Base-by-base conservation (phyloP, 306 rosid species). In the Prunus armeniaca region DNA sequence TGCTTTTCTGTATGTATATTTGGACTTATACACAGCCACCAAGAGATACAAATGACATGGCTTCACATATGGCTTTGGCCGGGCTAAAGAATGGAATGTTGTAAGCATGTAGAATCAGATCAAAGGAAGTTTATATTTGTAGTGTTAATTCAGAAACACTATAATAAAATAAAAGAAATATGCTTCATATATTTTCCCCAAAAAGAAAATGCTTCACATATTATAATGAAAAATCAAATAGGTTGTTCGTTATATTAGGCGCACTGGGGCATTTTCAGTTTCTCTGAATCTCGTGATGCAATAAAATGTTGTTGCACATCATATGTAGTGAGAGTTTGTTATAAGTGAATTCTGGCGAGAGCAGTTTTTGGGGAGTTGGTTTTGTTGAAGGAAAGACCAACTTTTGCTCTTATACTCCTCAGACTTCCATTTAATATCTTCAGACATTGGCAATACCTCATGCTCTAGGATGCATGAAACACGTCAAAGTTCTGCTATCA, bases 401-500 rank as follows among this genome's bases (percentile, higher is more conserved):
- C 62, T 28, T 27, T 69, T 50, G 27, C 8, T 46, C 47, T 10
- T 69, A 25, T 25, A 47, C 30, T 12, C 64, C 30, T 12, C 64
- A 49, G 10, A 5, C 19, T 70, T 51, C 3, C 15, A 30, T 52
- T 18, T 71, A 32, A 32, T 12, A 54, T 55, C 30, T 71, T 72
- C 13, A 15, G 34, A 32, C 30, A n/a, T n/a, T 72, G 51, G 54
- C 55, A 57, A 73, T 38, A 9, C 11, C 15, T 58, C 20, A 17
- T 38, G 30, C 12, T n/a, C 6, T 56, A 34, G 54, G 76, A 55
- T 72, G 52, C 15, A 38, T 38, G 11, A 20, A 55, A 13, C 65
- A 55, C 55, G 10, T 57, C 67, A 76, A 67, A 65, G 13, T 41
- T 76, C 56, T 9, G 54, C n/a, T 28, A 22, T 78, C 63, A 50